Evolutionary conservation across 768 basidiomycete species (phyloP).

Genomic region (Serendipita sp.): DNA sequence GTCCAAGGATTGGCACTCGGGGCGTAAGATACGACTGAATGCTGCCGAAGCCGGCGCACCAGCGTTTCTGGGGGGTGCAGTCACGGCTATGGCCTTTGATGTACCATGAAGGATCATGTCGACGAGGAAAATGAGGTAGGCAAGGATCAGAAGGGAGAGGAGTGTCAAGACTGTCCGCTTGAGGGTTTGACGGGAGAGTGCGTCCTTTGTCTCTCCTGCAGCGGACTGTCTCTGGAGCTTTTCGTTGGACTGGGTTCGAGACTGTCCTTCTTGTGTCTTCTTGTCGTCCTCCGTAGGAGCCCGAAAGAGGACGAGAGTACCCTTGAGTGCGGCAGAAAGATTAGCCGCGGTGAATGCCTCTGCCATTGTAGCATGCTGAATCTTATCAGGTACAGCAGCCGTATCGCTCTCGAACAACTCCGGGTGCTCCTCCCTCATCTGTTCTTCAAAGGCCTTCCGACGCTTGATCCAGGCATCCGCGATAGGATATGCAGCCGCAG

Average conservation of each 20-base stretch:
- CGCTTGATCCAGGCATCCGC: conserved; percentile 2
- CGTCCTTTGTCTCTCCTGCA: background rate
- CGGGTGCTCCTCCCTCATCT: background rate
- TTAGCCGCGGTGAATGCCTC: background rate
- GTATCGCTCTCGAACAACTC: background rate
- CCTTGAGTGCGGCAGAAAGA: background rate
- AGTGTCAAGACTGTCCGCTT: background rate
- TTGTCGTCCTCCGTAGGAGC: background rate
- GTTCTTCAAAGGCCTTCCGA: background rate
- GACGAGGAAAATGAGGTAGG: conserved; percentile 4
- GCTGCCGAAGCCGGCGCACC: background rate
- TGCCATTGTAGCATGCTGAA: background rate
- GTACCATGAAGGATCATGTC: background rate
- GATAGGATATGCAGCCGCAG: conserved; percentile 1
- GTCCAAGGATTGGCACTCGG: background rate
- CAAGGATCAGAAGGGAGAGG: background rate
- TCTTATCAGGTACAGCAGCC: background rate
- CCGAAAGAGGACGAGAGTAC: background rate
- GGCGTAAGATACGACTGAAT: background rate
- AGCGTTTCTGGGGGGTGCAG: background rate
- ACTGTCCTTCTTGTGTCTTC: background rate
- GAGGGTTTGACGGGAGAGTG: background rate
- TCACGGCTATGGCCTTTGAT: background rate
- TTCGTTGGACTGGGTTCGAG: background rate
- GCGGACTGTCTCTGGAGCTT: background rate